Conservation (phyloP, 2,329 filamentous ascomycete species). For the Verticillium klebahnii region DNA sequence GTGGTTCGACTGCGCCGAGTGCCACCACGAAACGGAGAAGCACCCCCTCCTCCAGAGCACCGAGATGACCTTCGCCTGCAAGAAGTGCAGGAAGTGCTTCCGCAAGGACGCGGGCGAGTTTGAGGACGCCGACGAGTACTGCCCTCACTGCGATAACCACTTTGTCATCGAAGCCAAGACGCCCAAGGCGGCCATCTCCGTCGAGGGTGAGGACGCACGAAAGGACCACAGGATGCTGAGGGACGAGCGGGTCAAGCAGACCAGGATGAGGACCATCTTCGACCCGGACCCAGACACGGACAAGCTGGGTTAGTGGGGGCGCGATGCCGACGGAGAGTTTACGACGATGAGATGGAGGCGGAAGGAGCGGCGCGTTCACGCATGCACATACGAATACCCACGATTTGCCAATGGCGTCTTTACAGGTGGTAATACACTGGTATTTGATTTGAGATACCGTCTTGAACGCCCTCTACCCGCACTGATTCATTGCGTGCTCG, state of each 20-base stretch:
- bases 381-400: constrained; percentile 2
- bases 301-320: constrained; percentile 59
- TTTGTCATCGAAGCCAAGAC: constrained; percentile 87
- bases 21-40: constrained; percentile 75
- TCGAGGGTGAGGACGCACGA: constrained; percentile 88
- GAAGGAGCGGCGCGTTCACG: neutral
- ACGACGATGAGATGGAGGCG: constrained; percentile 9
- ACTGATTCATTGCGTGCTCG: neutral
- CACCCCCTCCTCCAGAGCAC: constrained; percentile 72
- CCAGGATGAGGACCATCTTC: constrained; percentile 61
- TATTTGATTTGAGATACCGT: constrained; percentile 15
- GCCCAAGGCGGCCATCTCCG: constrained; percentile 74
- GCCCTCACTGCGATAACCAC: constrained; percentile 98
- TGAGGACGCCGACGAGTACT: constrained; percentile 97
- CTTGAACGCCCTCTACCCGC: constrained; percentile 11
- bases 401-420: constrained; percentile 8
- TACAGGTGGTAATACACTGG: constrained; percentile 33
- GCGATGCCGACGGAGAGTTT: neutral
- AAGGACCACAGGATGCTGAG: constrained; percentile 87
- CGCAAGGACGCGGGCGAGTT: constrained; percentile 89
- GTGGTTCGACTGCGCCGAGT: constrained; percentile 99
- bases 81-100: constrained; percentile 98
- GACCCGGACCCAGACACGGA: constrained; percentile 71
- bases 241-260: constrained; percentile 71
- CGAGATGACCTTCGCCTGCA: constrained; percentile 95